Evolutionary conservation across 192 early-diverging fungal species (phyloP), one percentile per base, ranked within the genome.

Genomic region (Thoreauomyces humboldtii): DNA sequence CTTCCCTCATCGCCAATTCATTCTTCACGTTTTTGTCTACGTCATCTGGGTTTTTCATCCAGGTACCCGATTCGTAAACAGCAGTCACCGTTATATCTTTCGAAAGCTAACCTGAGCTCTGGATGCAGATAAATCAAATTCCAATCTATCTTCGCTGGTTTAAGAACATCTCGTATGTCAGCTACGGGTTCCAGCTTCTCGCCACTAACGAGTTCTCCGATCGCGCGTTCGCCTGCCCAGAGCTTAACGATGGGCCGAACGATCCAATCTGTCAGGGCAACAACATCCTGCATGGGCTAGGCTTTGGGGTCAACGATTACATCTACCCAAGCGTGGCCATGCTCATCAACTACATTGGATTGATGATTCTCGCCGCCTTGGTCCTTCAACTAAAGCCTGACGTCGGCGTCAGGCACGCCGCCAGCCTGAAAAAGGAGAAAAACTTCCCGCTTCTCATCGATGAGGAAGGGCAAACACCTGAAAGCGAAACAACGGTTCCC

Each of bases 171-270:
- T 69, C 69, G 4, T 74, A 71, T 60, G 35, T 72, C 12, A 71
- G 69, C 14, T 74, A 68, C 48, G 66, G 69, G 2, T 73, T 55
- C 59, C 62, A 72, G 9, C 59, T 74, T 12, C 47, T 70, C 25
- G 53, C 73, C 25, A 58, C 73, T 25, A 79, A 79, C 72, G 78
- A 79, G 55, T 76, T 79, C 41, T 51, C 68, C 14, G 65, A 67
- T 61, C 65, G 72, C 59, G 22, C 27, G 4, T 79, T 58, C 55
- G 55, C 57, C 12, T 79, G 77, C 60, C 64, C 73, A 5, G 67
- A 70, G 0, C 34, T 71, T 14, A 27, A 37, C 0, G 24, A 27
- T 11, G 3, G 7, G n/a, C 50, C 24, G 3, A 22, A 17, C 17
- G 63, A 63, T 7, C 58, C 61, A 7, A 61, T 54, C 22, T 79